Percentiles rank a stretch among this genome's conserved stretches.
Conservation (phyloP, 306 rosid genomes). For the Vicia faba region DNA sequence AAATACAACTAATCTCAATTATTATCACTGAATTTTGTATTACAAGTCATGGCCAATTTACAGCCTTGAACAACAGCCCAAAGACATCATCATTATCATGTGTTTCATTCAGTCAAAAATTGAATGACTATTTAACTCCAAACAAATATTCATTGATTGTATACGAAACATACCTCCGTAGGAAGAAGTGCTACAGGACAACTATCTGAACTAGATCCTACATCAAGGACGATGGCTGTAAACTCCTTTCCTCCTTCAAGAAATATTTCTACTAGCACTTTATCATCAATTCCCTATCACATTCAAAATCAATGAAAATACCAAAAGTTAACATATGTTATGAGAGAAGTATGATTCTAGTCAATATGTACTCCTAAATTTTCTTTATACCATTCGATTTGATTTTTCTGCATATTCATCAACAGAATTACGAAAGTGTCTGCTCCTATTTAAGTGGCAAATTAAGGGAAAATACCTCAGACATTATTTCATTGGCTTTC, state of each 20-base stretch:
- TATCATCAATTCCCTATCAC: conserved; percentile 77
- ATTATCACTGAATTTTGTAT: conserved; percentile 26
- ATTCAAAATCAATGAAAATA: conserved; percentile 36
- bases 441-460: conserved; percentile 8
- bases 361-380: conserved; percentile 25
- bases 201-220: conserved; percentile 72
- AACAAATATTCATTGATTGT: neutral
- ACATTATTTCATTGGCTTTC: conserved; percentile 72
- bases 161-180: conserved; percentile 64
- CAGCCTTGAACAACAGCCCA: conserved; percentile 5
- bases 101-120: conserved; percentile 8
- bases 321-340: conserved; percentile 21
- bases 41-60: neutral
- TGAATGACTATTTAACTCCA: neutral
- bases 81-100: neutral
- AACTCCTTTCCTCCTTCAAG: conserved; percentile 97
- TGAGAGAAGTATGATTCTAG: conserved; percentile 1
- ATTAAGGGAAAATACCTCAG: conserved; percentile 58
- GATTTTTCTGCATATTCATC: conserved; percentile 11
- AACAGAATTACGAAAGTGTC: neutral
- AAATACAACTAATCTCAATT: neutral
- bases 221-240: conserved; percentile 93
- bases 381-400: conserved; percentile 18
- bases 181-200: conserved; percentile 87
- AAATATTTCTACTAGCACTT: conserved; percentile 82